Evolutionary conservation across 495 filamentous ascomycete genomes (phyloP).

Genomic region (Glonium stellatum): DNA sequence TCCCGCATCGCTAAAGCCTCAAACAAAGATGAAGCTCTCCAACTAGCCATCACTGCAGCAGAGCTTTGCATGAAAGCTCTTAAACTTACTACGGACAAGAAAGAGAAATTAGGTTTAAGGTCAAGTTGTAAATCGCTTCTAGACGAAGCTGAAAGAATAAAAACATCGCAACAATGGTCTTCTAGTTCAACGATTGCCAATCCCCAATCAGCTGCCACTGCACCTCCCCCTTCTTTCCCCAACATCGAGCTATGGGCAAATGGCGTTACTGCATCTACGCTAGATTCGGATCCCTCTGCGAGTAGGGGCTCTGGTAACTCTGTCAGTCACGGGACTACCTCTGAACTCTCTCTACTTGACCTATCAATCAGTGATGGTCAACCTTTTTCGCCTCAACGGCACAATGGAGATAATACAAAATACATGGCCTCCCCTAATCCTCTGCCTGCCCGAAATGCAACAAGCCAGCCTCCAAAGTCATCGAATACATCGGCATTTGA

Average conservation of each 20-base stretch:
- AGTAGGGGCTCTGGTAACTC: no score
- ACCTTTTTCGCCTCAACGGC: no score
- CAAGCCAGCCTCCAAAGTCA: no score
- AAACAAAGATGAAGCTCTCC: slow-evolving; percentile 61
- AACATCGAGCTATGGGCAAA: slow-evolving; percentile 11
- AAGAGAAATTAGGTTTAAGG: slow-evolving; percentile 54
- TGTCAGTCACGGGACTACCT: no score
- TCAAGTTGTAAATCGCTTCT: slow-evolving; percentile 60
- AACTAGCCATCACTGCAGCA: slow-evolving; percentile 63
- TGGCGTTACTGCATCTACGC: slow-evolving; percentile 4
- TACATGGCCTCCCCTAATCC: no score
- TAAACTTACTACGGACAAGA: slow-evolving; percentile 42
- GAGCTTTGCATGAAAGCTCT: slow-evolving; percentile 74
- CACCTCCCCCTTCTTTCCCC: not conserved
- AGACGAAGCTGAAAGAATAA: slow-evolving; percentile 65
- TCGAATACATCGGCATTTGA: no score
- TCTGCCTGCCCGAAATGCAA: no score
- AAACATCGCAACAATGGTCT: slow-evolving; percentile 33
- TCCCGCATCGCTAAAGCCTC: slow-evolving; percentile 45
- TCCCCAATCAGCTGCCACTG: not conserved
- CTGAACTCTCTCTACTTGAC: no score
- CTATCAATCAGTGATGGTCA: no score
- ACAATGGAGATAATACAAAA: no score
- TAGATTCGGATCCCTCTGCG: no score
- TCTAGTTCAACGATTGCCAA: not conserved